phyloP scores from a whole-genome alignment of 345 rosid genomes.

The Brassica carinata region DNA sequence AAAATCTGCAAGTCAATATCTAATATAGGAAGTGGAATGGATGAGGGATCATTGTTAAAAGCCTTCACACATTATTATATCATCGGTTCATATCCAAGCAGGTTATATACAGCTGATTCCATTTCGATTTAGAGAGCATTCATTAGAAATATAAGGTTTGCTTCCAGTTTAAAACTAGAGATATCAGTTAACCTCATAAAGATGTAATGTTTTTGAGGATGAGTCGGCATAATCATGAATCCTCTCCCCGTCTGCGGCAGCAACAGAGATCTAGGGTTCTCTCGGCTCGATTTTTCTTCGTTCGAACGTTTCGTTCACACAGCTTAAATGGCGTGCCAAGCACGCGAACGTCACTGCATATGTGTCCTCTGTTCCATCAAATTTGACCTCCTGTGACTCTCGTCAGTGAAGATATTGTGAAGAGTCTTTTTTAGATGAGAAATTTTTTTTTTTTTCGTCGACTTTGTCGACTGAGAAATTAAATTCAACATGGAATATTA shows the following conservation, averaged over 20 bases:
- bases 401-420: no score
- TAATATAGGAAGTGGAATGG: conserved; percentile 24
- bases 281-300: background rate
- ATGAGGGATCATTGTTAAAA: conserved; percentile 25
- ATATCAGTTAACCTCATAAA: background rate
- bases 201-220: background rate
- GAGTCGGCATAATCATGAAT: conserved; percentile 1
- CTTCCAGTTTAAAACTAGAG: background rate
- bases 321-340: background rate
- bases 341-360: conserved; percentile 14
- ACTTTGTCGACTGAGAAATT: background rate
- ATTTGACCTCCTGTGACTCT: background rate
- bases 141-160: background rate
- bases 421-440: background rate
- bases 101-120: background rate
- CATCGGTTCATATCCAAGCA: background rate
- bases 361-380: background rate
- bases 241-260: background rate
- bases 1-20: conserved; percentile 28
- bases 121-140: background rate
- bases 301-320: background rate
- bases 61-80: background rate
- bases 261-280: conserved; percentile 20
- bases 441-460: no score
- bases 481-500: background rate